Percentiles rank a stretch among this genome's conserved stretches.
Conservation (phyloP, 345 rosid genomes). For the Brassica cretica region DNA sequence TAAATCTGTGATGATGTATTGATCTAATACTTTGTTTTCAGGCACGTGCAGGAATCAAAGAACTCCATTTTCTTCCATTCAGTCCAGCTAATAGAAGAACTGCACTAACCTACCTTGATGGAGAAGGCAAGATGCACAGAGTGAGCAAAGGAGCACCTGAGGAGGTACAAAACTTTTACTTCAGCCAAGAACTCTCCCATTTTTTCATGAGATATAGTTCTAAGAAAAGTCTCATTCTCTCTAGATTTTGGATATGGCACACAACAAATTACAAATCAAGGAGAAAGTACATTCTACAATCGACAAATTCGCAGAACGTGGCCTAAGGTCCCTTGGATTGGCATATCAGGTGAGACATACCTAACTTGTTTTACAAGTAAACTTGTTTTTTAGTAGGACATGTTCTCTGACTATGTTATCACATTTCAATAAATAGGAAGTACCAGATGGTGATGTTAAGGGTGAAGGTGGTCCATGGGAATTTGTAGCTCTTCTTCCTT, state of each 20-base stretch:
- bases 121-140: constrained; percentile 69
- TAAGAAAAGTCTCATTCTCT: neutral
- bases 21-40: constrained; percentile 20
- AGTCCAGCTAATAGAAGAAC: constrained; percentile 97
- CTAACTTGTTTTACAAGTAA: neutral
- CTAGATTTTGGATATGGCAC: constrained; percentile 59
- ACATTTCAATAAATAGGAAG: constrained; percentile 40
- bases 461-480: constrained; percentile 73
- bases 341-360: constrained; percentile 51
- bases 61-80: constrained; percentile 91
- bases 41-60: constrained; percentile 87
- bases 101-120: constrained; percentile 74
- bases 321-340: constrained; percentile 64
- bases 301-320: constrained; percentile 62
- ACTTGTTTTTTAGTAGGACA: neutral
- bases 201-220: neutral
- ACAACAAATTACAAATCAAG: constrained; percentile 48
- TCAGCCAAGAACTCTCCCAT: neutral
- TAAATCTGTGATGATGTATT: neutral
- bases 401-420: neutral
- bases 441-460: constrained; percentile 54
- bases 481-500: constrained; percentile 70
- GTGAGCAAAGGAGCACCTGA: constrained; percentile 99
- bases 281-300: constrained; percentile 50
- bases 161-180: constrained; percentile 47